A percentile compares a stretch with the other conserved stretches of the same genome.
phyloP scores from a whole-genome alignment of 345 rosid species.

The Eutrema heterophyllum region DNA sequence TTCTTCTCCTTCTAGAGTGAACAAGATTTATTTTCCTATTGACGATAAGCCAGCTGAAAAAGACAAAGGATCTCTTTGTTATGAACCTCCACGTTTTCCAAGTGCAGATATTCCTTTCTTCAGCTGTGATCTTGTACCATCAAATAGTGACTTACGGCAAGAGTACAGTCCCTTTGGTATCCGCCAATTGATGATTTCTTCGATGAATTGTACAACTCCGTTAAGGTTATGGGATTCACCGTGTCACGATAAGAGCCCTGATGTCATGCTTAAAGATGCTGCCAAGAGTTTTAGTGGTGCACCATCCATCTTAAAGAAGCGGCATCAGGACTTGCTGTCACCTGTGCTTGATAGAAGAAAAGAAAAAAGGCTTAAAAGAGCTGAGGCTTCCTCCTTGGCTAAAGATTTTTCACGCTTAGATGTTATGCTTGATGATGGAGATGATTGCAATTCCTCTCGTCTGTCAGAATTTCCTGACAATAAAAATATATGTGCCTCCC shows the following conservation, averaged over 20 bases:
- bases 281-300: constrained; percentile 67
- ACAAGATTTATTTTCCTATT: constrained; percentile 27
- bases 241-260: constrained; percentile 60
- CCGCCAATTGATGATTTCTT: constrained; percentile 90
- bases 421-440: constrained; percentile 56
- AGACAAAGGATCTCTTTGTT: constrained; percentile 71
- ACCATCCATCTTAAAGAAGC: constrained; percentile 87
- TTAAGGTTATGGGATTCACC: constrained; percentile 94
- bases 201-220: constrained; percentile 81
- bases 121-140: constrained; percentile 89
- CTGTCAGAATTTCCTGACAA: constrained; percentile 35
- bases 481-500: constrained; percentile 27
- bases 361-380: constrained; percentile 68
- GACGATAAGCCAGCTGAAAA: constrained; percentile 43
- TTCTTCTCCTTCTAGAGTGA: constrained; percentile 36
- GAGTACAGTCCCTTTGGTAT: constrained; percentile 98
- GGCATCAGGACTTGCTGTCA: constrained; percentile 77
- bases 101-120: constrained; percentile 88
- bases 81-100: constrained; percentile 98
- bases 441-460: constrained; percentile 30
- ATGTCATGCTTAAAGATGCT: constrained; percentile 68
- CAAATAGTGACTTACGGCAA: constrained; percentile 74
- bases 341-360: constrained; percentile 77
- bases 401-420: constrained; percentile 67
- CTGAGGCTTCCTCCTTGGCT: constrained; percentile 54